Evolutionary conservation across 805 yeast species (phyloP), one percentile per base, ranked within the genome.

Genomic region (Hanseniaspora pseudoguilliermondii): DNA sequence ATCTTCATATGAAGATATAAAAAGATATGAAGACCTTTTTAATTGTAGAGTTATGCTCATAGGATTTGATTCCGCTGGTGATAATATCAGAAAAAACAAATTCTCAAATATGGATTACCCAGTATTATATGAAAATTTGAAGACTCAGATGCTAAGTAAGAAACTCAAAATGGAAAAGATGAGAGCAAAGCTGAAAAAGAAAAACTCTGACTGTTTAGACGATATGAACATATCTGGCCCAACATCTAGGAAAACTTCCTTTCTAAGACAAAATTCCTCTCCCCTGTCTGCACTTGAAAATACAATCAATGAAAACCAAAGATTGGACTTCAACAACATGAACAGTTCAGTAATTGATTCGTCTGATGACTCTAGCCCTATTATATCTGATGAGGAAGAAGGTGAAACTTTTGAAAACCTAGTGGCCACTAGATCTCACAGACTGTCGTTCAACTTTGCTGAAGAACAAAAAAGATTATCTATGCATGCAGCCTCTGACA

Each of bases 21-120:
- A 44, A 16, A 35, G 55, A 21, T 52, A 52, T 23, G 55, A 52
- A n/a, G 55, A 52, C 36, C n/a, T 44, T 4, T 44, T 52, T 44
- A 52, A 52, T 39, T 52, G 49, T 18, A 52, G 55, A 52, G 6
- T 34, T n/a, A 16, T 52, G 29, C 34, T 44, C 21, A 35, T 52
- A 36, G 49, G 46, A 4, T 44, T 27, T n/a, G 21, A 25, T 8
- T 8, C 29, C 9, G 7, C 13, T 8, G 36, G 23, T 21, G 38
- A n/a, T 4, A 34, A 25, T 8, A 6, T 42, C 2, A 29, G 39
- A 23, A 36, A 38, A 27, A n/a, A 36, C 32, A 52, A 52, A 36
- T 44, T 43, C 16, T 15, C 35, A 5, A 52, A 52, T 44, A 52
- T 52, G 55, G 49, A 52, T n/a, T 52, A 52, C n/a, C 46, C 55